Evolutionary conservation across 768 basidiomycete genomes (phyloP).

Genomic region (Suillus bovinus): DNA sequence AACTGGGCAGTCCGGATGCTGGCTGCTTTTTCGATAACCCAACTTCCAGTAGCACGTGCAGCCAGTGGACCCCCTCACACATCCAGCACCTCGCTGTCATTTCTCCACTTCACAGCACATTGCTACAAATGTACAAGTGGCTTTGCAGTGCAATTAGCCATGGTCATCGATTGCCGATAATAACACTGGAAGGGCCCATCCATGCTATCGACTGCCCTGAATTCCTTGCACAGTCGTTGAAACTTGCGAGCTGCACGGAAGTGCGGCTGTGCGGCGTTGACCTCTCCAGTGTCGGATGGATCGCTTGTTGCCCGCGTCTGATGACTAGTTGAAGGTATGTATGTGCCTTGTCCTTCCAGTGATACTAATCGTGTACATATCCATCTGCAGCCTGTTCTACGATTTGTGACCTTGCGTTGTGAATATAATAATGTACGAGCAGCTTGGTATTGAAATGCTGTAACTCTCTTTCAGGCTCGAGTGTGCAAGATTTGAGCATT

Average conservation of each 20-base stretch:
- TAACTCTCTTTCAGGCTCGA: not conserved
- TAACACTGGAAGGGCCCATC: not conserved
- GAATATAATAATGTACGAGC: not conserved
- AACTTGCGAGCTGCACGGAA: constrained; percentile 4
- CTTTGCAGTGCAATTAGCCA: not conserved
- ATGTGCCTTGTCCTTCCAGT: not conserved
- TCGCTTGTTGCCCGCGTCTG: not conserved
- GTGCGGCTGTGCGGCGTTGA: not conserved
- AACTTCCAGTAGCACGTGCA: not conserved
- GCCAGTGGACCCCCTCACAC: not conserved
- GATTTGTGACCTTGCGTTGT: not conserved
- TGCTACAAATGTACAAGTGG: not conserved
- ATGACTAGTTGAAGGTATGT: not conserved
- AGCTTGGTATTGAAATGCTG: not conserved
- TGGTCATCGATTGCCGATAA: constrained; percentile 1
- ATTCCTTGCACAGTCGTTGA: not conserved
- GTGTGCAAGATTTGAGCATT: not conserved
- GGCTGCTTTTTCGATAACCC: not conserved
- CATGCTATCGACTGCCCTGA: not conserved
- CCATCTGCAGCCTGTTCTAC: not conserved
- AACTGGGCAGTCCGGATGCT: not conserved
- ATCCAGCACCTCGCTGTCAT: not conserved
- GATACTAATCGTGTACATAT: not conserved
- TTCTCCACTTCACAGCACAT: not conserved
- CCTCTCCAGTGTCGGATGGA: not conserved